Percentiles rank a stretch among this genome's conserved stretches.
phyloP scores from a whole-genome alignment of 2,329 filamentous ascomycete genomes.

The Aspergillus aculeatus region DNA sequence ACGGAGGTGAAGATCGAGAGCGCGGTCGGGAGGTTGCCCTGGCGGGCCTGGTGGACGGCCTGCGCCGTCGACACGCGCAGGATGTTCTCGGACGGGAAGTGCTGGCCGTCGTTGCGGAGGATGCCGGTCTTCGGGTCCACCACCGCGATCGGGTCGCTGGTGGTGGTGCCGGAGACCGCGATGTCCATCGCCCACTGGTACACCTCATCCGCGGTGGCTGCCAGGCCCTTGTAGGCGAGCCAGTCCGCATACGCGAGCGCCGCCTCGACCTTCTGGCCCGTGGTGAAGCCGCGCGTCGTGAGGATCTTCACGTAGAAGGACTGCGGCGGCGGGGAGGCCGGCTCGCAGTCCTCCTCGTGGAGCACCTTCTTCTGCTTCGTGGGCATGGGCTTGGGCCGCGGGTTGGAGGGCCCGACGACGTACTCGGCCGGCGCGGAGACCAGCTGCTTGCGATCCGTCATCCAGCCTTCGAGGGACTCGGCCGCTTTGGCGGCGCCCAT shows the following conservation, averaged over 20 bases:
- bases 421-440: conserved; percentile 70
- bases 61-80: conserved; percentile 73
- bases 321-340: conserved; percentile 69
- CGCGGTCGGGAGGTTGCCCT: conserved; percentile 64
- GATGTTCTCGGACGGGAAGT: conserved; percentile 68
- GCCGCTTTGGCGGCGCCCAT: conserved; percentile 74
- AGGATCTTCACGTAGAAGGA: conserved; percentile 78
- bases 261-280: conserved; percentile 76
- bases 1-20: conserved; percentile 84
- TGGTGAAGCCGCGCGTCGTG: conserved; percentile 74
- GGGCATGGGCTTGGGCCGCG: conserved; percentile 70
- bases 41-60: conserved; percentile 72
- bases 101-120: conserved; percentile 57
- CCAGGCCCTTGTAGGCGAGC: conserved; percentile 71
- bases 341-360: conserved; percentile 71
- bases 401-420: conserved; percentile 80
- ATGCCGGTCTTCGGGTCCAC: conserved; percentile 64
- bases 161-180: conserved; percentile 54
- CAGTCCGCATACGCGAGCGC: conserved; percentile 81
- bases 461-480: conserved; percentile 78
- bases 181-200: conserved; percentile 76
- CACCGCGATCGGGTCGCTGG: conserved; percentile 31
- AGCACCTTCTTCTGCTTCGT: conserved; percentile 62
- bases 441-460: conserved; percentile 66
- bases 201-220: conserved; percentile 66